Evolutionary conservation across 768 basidiomycete species (phyloP).

Genomic region (Tylopilus sp.): DNA sequence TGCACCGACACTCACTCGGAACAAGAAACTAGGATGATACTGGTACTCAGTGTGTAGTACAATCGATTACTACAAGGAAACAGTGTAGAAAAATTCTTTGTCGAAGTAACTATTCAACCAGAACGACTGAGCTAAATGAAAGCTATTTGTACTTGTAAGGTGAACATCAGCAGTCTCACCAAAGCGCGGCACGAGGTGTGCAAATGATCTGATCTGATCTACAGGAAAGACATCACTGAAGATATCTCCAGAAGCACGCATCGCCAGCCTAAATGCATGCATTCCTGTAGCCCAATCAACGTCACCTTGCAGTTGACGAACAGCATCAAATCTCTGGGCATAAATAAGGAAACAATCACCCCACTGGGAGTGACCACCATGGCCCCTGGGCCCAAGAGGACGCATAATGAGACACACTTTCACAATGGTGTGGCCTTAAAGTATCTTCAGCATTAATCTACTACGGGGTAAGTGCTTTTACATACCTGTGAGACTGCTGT

Average conservation of each 20-base stretch:
- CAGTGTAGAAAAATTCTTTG: background rate
- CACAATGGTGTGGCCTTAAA: background rate
- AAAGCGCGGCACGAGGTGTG: background rate
- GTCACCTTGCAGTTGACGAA: background rate
- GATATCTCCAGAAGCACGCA: background rate
- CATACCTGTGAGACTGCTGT: background rate
- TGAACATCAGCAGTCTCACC: background rate
- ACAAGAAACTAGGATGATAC: no score
- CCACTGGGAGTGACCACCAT: background rate
- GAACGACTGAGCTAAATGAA: no score
- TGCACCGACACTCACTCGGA: no score
- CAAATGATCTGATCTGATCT: background rate
- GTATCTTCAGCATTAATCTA: background rate
- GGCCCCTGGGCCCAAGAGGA: no score
- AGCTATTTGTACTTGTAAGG: no score
- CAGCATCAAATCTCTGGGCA: background rate
- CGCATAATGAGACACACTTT: background rate
- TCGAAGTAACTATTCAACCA: background rate
- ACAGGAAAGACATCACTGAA: background rate
- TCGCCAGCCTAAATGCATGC: background rate
- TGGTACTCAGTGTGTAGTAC: no score
- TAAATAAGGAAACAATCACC: no score
- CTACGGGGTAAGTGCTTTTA: no score
- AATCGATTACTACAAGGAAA: background rate
- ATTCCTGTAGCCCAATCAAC: background rate